Conservation (phyloP, 2,329 filamentous ascomycete genomes). For the Rugonectria rugulosa region DNA sequence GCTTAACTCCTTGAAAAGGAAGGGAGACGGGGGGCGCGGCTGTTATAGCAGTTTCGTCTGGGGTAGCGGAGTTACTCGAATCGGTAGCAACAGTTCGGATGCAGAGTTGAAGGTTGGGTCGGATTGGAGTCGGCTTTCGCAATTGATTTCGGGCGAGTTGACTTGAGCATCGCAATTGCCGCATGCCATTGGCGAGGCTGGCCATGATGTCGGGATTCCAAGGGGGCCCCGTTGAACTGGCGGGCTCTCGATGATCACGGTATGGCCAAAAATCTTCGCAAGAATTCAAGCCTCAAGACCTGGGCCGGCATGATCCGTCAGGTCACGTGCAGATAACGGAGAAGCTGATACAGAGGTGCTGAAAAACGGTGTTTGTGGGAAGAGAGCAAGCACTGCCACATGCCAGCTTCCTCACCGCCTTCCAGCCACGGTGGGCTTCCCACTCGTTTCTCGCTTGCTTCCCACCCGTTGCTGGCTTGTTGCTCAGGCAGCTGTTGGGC, state of each 20-base stretch:
- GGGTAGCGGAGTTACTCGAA: conserved; percentile 21
- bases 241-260: conserved; percentile 30
- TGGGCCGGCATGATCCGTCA: conserved; percentile 20
- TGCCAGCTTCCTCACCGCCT: background rate
- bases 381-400: conserved; percentile 22
- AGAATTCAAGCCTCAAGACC: conserved; percentile 24
- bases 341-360: conserved; percentile 3
- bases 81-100: conserved; percentile 40
- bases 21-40: conserved; percentile 35
- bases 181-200: conserved; percentile 43
- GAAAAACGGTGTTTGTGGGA: background rate
- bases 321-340: conserved; percentile 38
- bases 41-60: conserved; percentile 24
- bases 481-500: conserved; percentile 38
- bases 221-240: conserved; percentile 35
- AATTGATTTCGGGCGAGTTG: conserved; percentile 42
- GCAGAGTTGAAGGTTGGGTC: conserved; percentile 34
- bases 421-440: conserved; percentile 10
- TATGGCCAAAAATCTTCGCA: conserved; percentile 38
- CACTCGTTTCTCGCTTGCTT: conserved; percentile 8
- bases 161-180: conserved; percentile 47
- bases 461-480: conserved; percentile 24
- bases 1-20: conserved; percentile 46
- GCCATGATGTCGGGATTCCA: conserved; percentile 44
- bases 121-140: conserved; percentile 36